Evolutionary conservation across 1,284 basidiomycete species (phyloP), one percentile per base, ranked within the genome.

Genomic region (Somion occarium): DNA sequence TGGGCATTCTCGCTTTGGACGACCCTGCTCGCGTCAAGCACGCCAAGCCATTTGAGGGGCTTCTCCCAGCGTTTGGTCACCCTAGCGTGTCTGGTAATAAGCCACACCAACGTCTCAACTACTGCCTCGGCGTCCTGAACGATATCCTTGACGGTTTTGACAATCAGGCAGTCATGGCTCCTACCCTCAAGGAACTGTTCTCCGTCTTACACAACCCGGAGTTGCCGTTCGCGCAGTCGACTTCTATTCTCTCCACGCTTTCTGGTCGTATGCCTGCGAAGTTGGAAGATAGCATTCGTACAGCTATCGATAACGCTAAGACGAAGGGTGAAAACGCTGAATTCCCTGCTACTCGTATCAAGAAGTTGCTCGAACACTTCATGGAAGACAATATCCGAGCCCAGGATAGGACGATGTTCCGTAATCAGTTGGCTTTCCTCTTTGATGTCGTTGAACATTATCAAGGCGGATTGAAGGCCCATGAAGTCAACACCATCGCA

Each of bases 21-120:
- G 96, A 99, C 69, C 97, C 97, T 34, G 82, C 87, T 60, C 93
- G 94, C 58, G 97, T 99, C 64, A 97, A 93, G 70, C 96, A 98
- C 63, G 97, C 97, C 55, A 98, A 95, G 73, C 96, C 96, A 1
- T 99, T 98, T 69, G 93, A 95, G 63, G 94, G 94, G 48, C 88
- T 94, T 49, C 82, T 99, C 24, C 92, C 94, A 18, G 63, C 80
- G 12, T 86, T 93, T 78, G 94, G 96, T 51, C 74, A 84, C 34
- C 93, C 95, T 44, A 85, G 83, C 61, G 88, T 98, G 58, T 73
- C 90, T 58, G 96, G 95, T 48, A 90, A 80, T 73, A 98, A 96
- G 74, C 83, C 93, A 37, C 87, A 98, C 68, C 97, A 99, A 70
- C 85, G 84, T 54, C 85, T 94, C 59, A 75, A 80, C 54, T 83